A percentile compares a stretch with the other conserved stretches of the same genome.
These are phyloP conservation scores for Kazachstania martiniae DNA, from an alignment of 805 yeast genomes.

Conservation along the genomic window DNA sequence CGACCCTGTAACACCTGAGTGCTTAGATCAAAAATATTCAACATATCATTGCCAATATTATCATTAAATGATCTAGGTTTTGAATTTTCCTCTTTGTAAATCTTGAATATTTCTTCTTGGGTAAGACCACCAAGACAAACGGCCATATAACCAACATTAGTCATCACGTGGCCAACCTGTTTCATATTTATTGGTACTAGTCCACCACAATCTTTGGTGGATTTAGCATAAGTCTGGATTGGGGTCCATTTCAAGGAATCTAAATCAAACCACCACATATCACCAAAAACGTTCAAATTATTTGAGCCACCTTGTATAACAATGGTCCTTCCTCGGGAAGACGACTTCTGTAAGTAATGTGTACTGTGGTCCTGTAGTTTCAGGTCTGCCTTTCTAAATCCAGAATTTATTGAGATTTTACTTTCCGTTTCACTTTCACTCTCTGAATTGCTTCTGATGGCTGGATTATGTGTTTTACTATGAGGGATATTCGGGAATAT, in stretches of 20 bases:
- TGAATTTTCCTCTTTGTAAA: conserved; percentile 4
- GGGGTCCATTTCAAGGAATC: conserved; percentile 33
- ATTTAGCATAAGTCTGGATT: conserved; percentile 8
- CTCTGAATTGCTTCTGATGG: too few species aligned
- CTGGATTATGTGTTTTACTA: conserved; percentile 4
- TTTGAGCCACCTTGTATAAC: conserved; percentile 33
- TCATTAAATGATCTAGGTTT: not conserved
- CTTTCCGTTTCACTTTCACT: too few species aligned
- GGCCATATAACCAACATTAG: conserved; percentile 14
- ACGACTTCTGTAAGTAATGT: not conserved
- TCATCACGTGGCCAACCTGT: conserved; percentile 23
- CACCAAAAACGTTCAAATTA: conserved; percentile 31
- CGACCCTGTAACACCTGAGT: conserved; percentile 15
- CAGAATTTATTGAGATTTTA: not conserved
- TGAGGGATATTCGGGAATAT: conserved; percentile 14
- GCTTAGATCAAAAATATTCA: conserved; percentile 16
- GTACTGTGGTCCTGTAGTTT: not conserved
- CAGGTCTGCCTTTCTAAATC: not conserved
- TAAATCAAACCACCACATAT: conserved; percentile 41
- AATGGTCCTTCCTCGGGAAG: conserved; percentile 10
- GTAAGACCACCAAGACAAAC: conserved; percentile 22
- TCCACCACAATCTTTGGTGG: conserved; percentile 7
- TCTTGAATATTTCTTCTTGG: conserved; percentile 13
- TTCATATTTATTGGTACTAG: conserved; percentile 11
- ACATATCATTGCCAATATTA: conserved; percentile 7